Evolutionary conservation across 257 asterid genomes (phyloP), one percentile per base, ranked within the genome.

Genomic region (Ilex asprella): DNA sequence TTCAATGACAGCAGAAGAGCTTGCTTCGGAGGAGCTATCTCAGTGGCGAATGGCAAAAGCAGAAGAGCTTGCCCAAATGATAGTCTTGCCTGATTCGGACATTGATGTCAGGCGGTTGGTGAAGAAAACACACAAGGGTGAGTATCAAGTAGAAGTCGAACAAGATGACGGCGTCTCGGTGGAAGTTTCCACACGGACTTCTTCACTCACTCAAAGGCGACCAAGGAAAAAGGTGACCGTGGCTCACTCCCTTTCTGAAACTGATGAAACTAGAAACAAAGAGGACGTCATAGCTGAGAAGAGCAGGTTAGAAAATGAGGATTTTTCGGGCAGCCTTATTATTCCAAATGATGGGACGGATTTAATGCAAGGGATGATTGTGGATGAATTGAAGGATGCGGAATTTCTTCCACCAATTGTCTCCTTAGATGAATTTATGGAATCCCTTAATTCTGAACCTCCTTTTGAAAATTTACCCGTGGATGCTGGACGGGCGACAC

Each of bases 61-160:
- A 6, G 96, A 93, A 75, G 96, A 87, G 72, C 60, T 87, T 62
- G 99, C 89, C 54, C 94, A 87, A 67, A 84, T 87, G 96, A 82
- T 83, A 32, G 99, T 93, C 76, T 81, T 93, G 55, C 96, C 95
- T 30, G 99, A 92, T 79, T 86, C 85, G 15, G 95, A 83, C 68
- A 81, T 83, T 76, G 88, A 82, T 67, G 75, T 81, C 64, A 82
- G 95, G 60, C 83, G 99, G 30, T 63, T 89, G 77, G 97, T 93
- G 57, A 85, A 81, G 87, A 93, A 93, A 83, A 89, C 99, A 16
- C 99, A 93, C 77, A 93, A 93, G 81, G 99, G 99, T n/a, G 99
- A 93, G 76, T 89, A 68, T 75, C 93, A 86, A 75, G 95, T 92
- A 46, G 97, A 89, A 72, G 70, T 87, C 64, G 94, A 93, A 60